Percentiles rank a stretch among this genome's conserved stretches.
phyloP scores from a whole-genome alignment of 148 eudicot species.

The Simmondsia chinensis region DNA sequence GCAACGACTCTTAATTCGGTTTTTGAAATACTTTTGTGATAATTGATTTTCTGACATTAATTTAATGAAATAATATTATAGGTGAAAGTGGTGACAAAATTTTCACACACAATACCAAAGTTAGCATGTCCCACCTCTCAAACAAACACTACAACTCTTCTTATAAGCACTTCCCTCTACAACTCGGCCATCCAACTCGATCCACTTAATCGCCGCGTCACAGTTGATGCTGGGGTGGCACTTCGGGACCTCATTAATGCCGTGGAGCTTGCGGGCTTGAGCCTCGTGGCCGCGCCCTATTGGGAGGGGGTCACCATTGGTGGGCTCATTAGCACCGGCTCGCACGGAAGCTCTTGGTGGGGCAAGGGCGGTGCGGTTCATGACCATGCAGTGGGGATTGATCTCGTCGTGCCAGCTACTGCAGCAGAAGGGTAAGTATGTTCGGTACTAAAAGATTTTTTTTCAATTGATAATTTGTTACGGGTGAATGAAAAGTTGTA shows the following conservation, averaged over 20 bases:
- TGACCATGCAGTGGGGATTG: constrained; percentile 59
- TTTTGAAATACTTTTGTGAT: too few relatives aligned
- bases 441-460: too few relatives aligned
- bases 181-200: constrained; percentile 30
- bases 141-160: constrained; percentile 14
- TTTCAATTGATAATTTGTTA: too few relatives aligned
- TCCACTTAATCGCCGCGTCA: constrained; percentile 21
- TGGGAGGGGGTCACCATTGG: constrained; percentile 82
- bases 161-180: constrained; percentile 56
- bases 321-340: constrained; percentile 57
- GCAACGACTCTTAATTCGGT: too few relatives aligned
- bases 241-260: constrained; percentile 44
- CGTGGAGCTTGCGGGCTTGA: constrained; percentile 43
- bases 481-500: too few relatives aligned
- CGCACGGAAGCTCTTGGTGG: constrained; percentile 94
- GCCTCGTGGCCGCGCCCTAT: constrained; percentile 68
- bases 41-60: too few relatives aligned
- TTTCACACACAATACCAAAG: constrained; percentile 76
- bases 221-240: constrained; percentile 60
- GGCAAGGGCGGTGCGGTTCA: constrained; percentile 76
- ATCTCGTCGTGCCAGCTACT: constrained; percentile 34
- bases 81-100: constrained; percentile 58
- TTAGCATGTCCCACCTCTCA: constrained; percentile 42
- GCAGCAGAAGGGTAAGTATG: constrained; percentile 49
- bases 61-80: too few relatives aligned